phyloP scores from a whole-genome alignment of 768 basidiomycete genomes.

The Suillus bovinus region DNA sequence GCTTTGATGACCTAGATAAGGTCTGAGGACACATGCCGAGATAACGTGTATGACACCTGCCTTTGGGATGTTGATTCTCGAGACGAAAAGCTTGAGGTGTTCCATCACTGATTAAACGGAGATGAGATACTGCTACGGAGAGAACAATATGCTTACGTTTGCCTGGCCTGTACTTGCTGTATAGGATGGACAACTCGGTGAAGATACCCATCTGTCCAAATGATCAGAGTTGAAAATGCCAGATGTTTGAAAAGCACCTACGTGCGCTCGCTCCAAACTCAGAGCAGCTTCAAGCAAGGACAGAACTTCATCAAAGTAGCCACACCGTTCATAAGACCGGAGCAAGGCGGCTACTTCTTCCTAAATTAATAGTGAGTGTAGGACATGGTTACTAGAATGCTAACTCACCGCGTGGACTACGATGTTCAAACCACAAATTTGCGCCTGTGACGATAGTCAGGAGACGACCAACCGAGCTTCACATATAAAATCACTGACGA shows the following conservation, averaged over 20 bases:
- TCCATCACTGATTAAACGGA: slow-evolving; percentile 78
- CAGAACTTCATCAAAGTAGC: slow-evolving; percentile 94
- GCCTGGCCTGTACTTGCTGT: slow-evolving; percentile 94
- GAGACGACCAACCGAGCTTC: slow-evolving; percentile 2
- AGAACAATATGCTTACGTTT: slow-evolving; percentile 58
- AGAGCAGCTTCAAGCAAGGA: slow-evolving; percentile 90
- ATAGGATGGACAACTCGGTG: slow-evolving; percentile 87
- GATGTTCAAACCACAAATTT: slow-evolving; percentile 98
- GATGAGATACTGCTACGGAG: slow-evolving; percentile 13
- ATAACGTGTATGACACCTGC: slow-evolving; percentile 27
- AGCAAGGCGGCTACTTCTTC: slow-evolving; percentile 78
- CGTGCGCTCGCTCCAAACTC: slow-evolving; percentile 94
- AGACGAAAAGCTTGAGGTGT: slow-evolving; percentile 93
- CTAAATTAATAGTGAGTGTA: slow-evolving; percentile 32
- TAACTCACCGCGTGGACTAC: slow-evolving; percentile 77
- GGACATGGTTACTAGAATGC: slow-evolving; percentile 16
- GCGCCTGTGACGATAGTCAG: slow-evolving; percentile 53
- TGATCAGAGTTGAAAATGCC: slow-evolving; percentile 16
- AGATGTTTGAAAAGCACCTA: slow-evolving; percentile 31
- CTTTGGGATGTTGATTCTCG: slow-evolving; percentile 98
- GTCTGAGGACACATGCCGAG: neutral
- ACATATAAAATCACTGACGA: slow-evolving; percentile 47
- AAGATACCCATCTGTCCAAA: slow-evolving; percentile 86
- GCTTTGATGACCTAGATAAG: slow-evolving; percentile 79
- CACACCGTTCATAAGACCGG: slow-evolving; percentile 84